Base-by-base conservation (phyloP, 495 filamentous ascomycete species). In the Sabuloglossum arenarium region DNA sequence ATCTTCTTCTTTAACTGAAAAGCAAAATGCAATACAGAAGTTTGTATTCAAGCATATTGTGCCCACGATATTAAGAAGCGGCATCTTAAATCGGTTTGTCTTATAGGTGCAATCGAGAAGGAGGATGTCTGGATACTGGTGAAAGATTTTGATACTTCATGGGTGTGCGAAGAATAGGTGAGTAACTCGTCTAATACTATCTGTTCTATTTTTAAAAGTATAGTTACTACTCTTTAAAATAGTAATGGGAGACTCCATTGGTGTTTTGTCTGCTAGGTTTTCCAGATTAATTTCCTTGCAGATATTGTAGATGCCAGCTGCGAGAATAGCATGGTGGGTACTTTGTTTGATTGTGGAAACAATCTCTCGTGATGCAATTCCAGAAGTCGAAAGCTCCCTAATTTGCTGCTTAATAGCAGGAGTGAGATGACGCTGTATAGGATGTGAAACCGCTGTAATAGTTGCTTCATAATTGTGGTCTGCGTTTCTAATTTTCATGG, bases 41-140 rank as follows among this genome's bases (percentile, higher is more conserved):
- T 5, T 25, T 6, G 45, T 8, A 28, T 49, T 49, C 25, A 49
- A 49, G 21, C 45, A 49, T 49, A n/a, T 49, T 6, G 25, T 8
- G 23, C 11, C 45, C 8, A 39, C 16, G 16, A 39, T 39, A 39
- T 8, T 16, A 39, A 39, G 34, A 8, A 39, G 16, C 8, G 21
- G 21, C 21, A 49, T 6, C 23, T 49, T 49, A 28, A 49, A 49
- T 9, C 21, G 10, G 21, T 49, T 49, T 25, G 45, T 49, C 14
- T 49, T 25, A 49, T 49, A 49, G 14, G 45, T 60, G 37, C 50
- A 55, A 49, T 62, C 54, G 23, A 54, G 51, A 16, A 62, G 46
- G 24, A 62, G 16, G 24, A 62, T 47, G 37, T 62, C 50, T n/a
- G 55, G 42, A 31, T 58, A 46, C 12, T 50, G 14, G 1, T 49